Evolutionary conservation across 2,329 filamentous ascomycete species (phyloP).

Genomic region (Hypoxylon sp.): DNA sequence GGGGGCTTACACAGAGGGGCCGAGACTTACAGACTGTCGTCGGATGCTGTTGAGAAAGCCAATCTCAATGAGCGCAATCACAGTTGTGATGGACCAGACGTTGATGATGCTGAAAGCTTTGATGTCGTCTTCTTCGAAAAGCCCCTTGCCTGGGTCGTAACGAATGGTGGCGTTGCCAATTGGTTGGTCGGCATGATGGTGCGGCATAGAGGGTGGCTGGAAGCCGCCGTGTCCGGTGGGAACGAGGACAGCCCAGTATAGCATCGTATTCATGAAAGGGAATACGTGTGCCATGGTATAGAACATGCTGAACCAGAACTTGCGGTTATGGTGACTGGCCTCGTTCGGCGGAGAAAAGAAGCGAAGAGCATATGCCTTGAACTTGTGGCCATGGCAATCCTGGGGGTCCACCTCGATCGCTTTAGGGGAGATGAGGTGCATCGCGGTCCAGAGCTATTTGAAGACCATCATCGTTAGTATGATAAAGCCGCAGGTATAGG

Average conservation of each 20-base stretch:
- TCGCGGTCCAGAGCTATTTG: slow-evolving; percentile 62
- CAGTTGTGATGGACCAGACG: slow-evolving; percentile 57
- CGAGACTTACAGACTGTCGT: slow-evolving; percentile 58
- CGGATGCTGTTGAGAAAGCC: slow-evolving; percentile 66
- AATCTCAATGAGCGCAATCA: slow-evolving; percentile 60
- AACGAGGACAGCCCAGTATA: slow-evolving; percentile 60
- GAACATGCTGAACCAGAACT: slow-evolving; percentile 63
- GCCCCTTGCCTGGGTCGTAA: slow-evolving; percentile 54
- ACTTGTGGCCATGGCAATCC: slow-evolving; percentile 47
- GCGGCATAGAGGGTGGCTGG: slow-evolving; percentile 41
- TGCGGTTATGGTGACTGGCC: slow-evolving; percentile 54
- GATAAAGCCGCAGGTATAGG: neutral
- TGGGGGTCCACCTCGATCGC: slow-evolving; percentile 49
- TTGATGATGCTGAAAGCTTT: slow-evolving; percentile 61
- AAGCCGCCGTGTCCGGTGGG: slow-evolving; percentile 55
- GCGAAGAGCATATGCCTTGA: slow-evolving; percentile 54
- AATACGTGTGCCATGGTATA: slow-evolving; percentile 61
- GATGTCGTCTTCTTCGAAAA: slow-evolving; percentile 63
- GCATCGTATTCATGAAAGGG: slow-evolving; percentile 61
- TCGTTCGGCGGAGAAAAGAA: slow-evolving; percentile 60
- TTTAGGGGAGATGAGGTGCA: slow-evolving; percentile 62
- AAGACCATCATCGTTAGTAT: slow-evolving; percentile 1
- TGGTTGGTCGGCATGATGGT: slow-evolving; percentile 30
- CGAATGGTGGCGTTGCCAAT: slow-evolving; percentile 33
- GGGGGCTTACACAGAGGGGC: neutral